Evolutionary conservation across 2,329 filamentous ascomycete genomes (phyloP).

Genomic region (Bipolaris gigantea): DNA sequence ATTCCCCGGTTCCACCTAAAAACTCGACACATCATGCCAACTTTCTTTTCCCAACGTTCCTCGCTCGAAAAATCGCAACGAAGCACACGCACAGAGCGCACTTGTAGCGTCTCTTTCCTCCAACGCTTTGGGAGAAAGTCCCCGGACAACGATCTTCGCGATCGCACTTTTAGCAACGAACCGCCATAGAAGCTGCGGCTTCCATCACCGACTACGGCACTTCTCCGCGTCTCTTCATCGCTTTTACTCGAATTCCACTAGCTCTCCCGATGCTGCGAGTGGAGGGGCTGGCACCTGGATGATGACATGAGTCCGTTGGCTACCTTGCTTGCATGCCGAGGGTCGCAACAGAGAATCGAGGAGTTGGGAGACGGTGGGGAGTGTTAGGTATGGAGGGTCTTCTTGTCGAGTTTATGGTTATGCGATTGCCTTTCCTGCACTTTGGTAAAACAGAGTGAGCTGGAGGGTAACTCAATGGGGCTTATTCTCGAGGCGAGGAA

Average conservation of each 20-base stretch:
- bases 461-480: conserved; percentile 97
- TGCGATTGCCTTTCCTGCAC: conserved; percentile 76
- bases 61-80: conserved; percentile 99
- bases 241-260: conserved; percentile 52
- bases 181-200: conserved; percentile 99
- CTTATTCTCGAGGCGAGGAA: conserved; percentile 99
- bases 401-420: conserved; percentile 96
- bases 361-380: conserved; percentile 31
- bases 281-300: conserved; percentile 62
- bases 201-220: conserved; percentile 52
- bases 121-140: conserved; percentile 99
- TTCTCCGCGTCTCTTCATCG: conserved; percentile 54
- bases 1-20: conserved; percentile 23
- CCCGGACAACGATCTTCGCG: conserved; percentile 76
- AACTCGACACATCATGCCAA: conserved; percentile 18
- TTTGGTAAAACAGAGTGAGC: conserved; percentile 41
- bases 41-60: conserved; percentile 64
- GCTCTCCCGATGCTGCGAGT: conserved; percentile 23
- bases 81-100: conserved; percentile 87
- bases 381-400: conserved; percentile 53
- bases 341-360: conserved; percentile 31
- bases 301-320: conserved; percentile 86
- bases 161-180: conserved; percentile 85
- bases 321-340: conserved; percentile 36
- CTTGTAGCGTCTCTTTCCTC: conserved; percentile 35